Percentiles rank a stretch among this genome's conserved stretches.
Evolutionary conservation across 2,329 filamentous ascomycete species (phyloP).

Genomic region (Dactylellina haptotyla): DNA sequence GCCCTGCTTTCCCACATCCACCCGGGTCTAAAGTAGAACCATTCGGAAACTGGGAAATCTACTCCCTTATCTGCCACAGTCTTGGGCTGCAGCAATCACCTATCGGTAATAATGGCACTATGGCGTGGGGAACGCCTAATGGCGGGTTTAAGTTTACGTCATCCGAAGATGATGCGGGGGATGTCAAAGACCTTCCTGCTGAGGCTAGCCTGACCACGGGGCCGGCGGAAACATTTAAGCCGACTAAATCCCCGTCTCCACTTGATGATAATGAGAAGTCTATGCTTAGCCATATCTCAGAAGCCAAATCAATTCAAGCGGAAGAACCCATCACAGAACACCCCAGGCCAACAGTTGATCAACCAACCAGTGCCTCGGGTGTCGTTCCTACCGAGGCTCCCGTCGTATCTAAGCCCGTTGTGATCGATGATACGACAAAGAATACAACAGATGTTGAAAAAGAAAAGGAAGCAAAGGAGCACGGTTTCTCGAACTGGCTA

Average conservation of each 20-base stretch:
- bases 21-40: slow-evolving; percentile 80
- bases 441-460: slow-evolving; percentile 51
- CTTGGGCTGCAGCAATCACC: slow-evolving; percentile 72
- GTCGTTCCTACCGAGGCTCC: slow-evolving; percentile 21
- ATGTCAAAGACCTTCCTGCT: slow-evolving; percentile 34
- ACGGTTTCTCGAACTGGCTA: slow-evolving; percentile 54
- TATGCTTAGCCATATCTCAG: slow-evolving; percentile 48
- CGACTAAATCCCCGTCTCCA: slow-evolving; percentile 36
- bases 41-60: slow-evolving; percentile 88
- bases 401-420: slow-evolving; percentile 11
- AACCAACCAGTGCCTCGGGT: slow-evolving; percentile 9
- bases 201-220: slow-evolving; percentile 34
- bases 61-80: slow-evolving; percentile 93
- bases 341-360: slow-evolving; percentile 32
- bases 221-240: slow-evolving; percentile 24
- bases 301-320: slow-evolving; percentile 47
- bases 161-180: slow-evolving; percentile 16
- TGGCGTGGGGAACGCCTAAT: slow-evolving; percentile 61
- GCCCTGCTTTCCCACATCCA: slow-evolving; percentile 88
- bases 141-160: slow-evolving; percentile 41
- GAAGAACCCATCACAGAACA: slow-evolving; percentile 42
- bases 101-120: slow-evolving; percentile 84
- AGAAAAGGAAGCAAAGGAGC: slow-evolving; percentile 47
- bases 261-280: slow-evolving; percentile 40
- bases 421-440: slow-evolving; percentile 31